Evolutionary conservation across 1,139 yeast species (phyloP), one percentile per base, ranked within the genome.

Genomic region (Candida sp.): DNA sequence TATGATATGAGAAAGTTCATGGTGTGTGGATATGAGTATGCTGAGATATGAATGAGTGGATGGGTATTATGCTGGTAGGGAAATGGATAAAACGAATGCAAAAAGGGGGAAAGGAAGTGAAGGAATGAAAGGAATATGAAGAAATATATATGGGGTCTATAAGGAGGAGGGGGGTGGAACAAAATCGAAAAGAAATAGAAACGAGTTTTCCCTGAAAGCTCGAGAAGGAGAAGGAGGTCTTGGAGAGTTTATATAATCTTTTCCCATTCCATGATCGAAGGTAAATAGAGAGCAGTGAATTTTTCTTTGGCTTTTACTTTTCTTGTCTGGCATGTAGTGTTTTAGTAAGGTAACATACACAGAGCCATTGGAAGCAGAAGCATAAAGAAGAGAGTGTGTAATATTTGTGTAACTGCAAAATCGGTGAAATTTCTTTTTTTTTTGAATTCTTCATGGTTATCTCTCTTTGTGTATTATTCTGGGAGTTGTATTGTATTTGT

Each of bases 381-480:
- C n/a, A n/a, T n/a, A n/a, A n/a, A n/a, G n/a, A n/a, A n/a, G n/a
- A n/a, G n/a, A n/a, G n/a, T n/a, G n/a, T 37, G 28, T 11, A 26
- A 12, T 25, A 38, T 25, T 38, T 38, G 42, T 38, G 42, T 38
- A 38, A 38, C 42, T 38, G 42, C 42, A 38, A 38, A 38, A 38
- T 38, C 11, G 5, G 3, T 38, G 30, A 38, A 38, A 38, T 38
- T 38, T 38, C 42, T 38, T 38, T 38, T 34, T 12, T 25, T 34
- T 34, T 34, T 23, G 8, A 8, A 37, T 9, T 17, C 25, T 34
- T 38, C 8, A 4, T 9, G 3, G 12, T 34, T 34, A 7, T 33
- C 22, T 33, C 11, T 37, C 25, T 9, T 37, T 37, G 4, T 25
- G 31, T 28, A 28, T 23, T 23, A 22, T 12, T 11, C 4, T 23